Evolutionary conservation across 768 basidiomycete genomes (phyloP).

Genomic region (Amyloporia xantha): DNA sequence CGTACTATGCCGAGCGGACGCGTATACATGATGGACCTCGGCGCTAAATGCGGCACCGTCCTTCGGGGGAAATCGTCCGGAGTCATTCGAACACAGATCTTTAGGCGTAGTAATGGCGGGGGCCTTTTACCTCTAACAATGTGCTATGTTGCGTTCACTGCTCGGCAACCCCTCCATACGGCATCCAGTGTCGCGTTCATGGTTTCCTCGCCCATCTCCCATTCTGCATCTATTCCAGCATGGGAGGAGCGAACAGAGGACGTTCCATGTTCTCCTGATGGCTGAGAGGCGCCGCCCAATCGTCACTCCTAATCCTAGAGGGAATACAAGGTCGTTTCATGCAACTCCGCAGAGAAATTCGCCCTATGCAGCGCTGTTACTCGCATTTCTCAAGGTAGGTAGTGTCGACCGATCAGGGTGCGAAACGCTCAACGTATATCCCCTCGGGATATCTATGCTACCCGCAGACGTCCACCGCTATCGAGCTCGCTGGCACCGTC

Average conservation of each 20-base stretch:
- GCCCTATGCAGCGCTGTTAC: slow-evolving; percentile 15
- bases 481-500: slow-evolving; percentile 64
- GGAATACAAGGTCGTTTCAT: slow-evolving; percentile 4
- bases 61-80: not conserved
- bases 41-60: not conserved
- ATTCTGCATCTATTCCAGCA: not conserved
- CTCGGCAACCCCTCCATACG: slow-evolving; percentile 24
- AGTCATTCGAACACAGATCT: not conserved
- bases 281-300: slow-evolving; percentile 4
- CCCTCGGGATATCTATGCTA: slow-evolving; percentile 10
- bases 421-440: not conserved
- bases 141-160: slow-evolving; percentile 48
- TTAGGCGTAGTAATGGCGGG: not conserved
- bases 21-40: not conserved
- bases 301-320: not conserved
- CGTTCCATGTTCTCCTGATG: slow-evolving; percentile 1
- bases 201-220: not conserved
- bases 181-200: not conserved
- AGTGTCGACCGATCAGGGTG: not conserved
- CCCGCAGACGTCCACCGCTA: slow-evolving; percentile 60
- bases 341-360: slow-evolving; percentile 2
- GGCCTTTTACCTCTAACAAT: slow-evolving; percentile 25
- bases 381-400: slow-evolving; percentile 63
- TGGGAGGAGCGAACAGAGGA: slow-evolving; percentile 10
- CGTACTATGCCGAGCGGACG: not conserved